Conservation (phyloP, 345 rosid genomes). For the Eutrema japonicum region DNA sequence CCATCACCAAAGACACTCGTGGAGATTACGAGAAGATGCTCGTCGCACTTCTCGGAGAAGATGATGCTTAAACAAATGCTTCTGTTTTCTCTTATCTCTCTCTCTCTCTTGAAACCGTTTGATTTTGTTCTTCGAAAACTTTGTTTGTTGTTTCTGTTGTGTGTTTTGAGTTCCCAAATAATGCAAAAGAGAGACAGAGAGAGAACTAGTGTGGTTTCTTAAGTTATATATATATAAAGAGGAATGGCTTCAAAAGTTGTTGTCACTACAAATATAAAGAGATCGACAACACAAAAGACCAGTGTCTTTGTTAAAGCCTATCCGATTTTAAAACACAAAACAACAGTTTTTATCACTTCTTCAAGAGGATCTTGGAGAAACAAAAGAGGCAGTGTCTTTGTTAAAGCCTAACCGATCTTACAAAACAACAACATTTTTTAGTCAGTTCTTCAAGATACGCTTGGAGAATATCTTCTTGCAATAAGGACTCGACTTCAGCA, state of each 20-base stretch:
- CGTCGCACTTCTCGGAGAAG: conserved; percentile 61
- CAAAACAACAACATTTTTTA: not conserved
- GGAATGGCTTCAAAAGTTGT: conserved; percentile 16
- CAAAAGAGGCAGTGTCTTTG: conserved; percentile 4
- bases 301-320: not conserved
- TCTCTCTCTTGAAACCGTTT: conserved; percentile 26
- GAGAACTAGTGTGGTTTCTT: conserved; percentile 33
- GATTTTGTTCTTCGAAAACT: conserved; percentile 4
- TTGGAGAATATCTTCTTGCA: conserved; percentile 75
- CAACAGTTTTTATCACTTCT: conserved; percentile 45
- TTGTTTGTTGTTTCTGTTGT: conserved; percentile 32
- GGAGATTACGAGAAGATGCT: conserved; percentile 78
- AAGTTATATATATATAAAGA: conserved; percentile 20
- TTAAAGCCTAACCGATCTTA: not conserved
- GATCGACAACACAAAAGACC: conserved; percentile 25
- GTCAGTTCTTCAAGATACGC: conserved; percentile 55
- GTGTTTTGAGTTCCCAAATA: conserved; percentile 32
- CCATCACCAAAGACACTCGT: conserved; percentile 64
- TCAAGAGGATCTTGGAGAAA: conserved; percentile 56
- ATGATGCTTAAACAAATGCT: conserved; percentile 50
- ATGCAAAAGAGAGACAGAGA: conserved; percentile 29
- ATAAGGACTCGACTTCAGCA: conserved; percentile 60
- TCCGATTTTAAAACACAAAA: not conserved
- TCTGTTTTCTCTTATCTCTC: not conserved
- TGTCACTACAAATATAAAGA: conserved; percentile 10